These are phyloP conservation scores for Naganishia randhawae DNA, from an alignment of 768 basidiomycete genomes.

Conservation along the genomic window DNA sequence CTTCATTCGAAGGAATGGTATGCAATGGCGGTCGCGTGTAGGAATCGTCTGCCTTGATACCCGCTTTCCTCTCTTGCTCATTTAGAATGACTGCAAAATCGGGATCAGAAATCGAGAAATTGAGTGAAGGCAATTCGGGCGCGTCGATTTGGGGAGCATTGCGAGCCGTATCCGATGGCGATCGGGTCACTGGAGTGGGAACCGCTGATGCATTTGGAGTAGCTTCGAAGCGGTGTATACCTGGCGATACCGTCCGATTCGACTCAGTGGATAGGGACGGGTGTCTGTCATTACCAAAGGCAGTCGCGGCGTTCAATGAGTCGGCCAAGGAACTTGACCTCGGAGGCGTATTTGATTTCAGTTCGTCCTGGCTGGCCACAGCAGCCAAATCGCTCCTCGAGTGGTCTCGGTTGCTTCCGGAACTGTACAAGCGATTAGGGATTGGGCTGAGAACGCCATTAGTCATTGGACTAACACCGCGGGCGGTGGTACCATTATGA, in stretches of 20 bases:
- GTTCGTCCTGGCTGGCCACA: conserved; percentile 6
- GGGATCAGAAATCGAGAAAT: conserved; percentile 77
- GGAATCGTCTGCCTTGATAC: neutral
- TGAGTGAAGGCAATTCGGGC: conserved; percentile 81
- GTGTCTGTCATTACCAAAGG: neutral
- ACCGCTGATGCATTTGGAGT: neutral
- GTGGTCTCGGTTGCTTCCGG: neutral
- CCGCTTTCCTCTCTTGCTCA: conserved; percentile 34
- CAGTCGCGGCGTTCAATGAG: conserved; percentile 22
- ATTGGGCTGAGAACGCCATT: conserved; percentile 16
- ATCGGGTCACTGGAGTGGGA: neutral
- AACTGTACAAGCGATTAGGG: conserved; percentile 10
- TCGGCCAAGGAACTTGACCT: conserved; percentile 42
- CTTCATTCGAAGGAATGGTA: neutral
- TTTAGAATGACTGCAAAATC: conserved; percentile 61
- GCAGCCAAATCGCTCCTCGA: conserved; percentile 6
- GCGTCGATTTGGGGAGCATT: conserved; percentile 60
- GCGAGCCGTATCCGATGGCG: neutral
- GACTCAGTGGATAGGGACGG: conserved; percentile 12
- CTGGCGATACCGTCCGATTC: conserved; percentile 1
- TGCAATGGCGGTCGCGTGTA: neutral
- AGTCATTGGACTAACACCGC: conserved; percentile 22
- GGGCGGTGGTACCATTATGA: neutral
- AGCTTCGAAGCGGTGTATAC: neutral
- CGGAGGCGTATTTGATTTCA: conserved; percentile 34